These are phyloP conservation scores for Picea glauca DNA, from an alignment of 75 land plant species.

Conservation along the genomic window DNA sequence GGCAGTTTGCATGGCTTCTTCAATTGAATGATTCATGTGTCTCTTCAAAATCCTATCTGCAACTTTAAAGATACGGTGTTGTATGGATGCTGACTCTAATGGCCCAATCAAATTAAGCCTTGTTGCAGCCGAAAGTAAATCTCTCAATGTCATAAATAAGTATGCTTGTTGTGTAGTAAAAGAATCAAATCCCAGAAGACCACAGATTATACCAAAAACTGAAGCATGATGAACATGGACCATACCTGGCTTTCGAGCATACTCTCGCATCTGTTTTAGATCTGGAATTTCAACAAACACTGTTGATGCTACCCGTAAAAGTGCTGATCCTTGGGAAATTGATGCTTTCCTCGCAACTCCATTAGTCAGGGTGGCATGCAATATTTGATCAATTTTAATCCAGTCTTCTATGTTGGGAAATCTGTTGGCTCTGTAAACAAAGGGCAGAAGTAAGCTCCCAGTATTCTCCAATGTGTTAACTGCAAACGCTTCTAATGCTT, in stretches of 20 bases:
- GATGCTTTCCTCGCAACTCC: conserved; percentile 77
- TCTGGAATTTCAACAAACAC: conserved; percentile 53
- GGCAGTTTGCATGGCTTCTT: conserved; percentile 68
- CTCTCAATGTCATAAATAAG: conserved; percentile 75
- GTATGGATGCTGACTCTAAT: conserved; percentile 74
- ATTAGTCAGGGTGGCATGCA: conserved; percentile 83
- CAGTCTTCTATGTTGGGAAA: conserved; percentile 46
- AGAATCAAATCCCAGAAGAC: conserved; percentile 58
- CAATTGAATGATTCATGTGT: conserved; percentile 55
- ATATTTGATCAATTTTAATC: conserved; percentile 33
- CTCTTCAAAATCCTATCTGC: conserved; percentile 56
- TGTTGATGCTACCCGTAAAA: conserved; percentile 66
- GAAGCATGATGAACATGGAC: conserved; percentile 76
- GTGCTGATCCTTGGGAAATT: conserved; percentile 75
- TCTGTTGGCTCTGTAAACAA: conserved; percentile 39
- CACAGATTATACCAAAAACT: conserved; percentile 69
- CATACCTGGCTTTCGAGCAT: conserved; percentile 3
- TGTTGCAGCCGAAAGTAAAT: conserved; percentile 88
- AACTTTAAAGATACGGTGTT: conserved; percentile 52
- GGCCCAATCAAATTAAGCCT: conserved; percentile 87
- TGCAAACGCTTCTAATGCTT: conserved; percentile 44
- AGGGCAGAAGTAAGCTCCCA: conserved; percentile 78
- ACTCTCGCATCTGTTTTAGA: conserved; percentile 47
- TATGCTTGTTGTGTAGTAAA: conserved; percentile 66
- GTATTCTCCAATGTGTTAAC: conserved; percentile 62